Conservation (phyloP, 176 grass and related monocot genomes). For the Aegilops speltoides region DNA sequence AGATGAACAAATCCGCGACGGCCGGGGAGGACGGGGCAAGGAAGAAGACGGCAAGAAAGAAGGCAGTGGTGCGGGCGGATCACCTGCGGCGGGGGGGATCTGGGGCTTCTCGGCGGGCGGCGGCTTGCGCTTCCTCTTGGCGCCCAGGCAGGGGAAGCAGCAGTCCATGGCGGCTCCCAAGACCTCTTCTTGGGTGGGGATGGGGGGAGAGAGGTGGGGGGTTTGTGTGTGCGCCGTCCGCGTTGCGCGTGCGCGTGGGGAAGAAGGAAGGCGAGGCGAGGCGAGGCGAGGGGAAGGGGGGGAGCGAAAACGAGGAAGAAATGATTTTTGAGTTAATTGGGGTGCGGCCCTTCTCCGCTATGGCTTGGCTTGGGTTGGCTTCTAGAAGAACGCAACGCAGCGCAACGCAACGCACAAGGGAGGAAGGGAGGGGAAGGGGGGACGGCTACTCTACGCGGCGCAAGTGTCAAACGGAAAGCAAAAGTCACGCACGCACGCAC, state of each 20-base stretch:
- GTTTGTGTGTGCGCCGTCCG: not conserved
- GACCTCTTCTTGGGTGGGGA: not conserved
- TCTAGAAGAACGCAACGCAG: not conserved
- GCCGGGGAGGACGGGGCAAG: not conserved
- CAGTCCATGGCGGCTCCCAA: slow-evolving; percentile 30
- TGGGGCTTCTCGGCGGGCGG: slow-evolving; percentile 25
- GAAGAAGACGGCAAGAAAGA: too few relatives aligned
- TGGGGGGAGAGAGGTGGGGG: not conserved
- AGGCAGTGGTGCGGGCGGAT: not conserved
- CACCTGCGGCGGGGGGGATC: slow-evolving; percentile 58
- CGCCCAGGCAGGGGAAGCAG: slow-evolving; percentile 47
- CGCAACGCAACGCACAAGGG: not conserved
- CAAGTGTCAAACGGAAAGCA: not conserved
- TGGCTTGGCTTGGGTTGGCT: not conserved
- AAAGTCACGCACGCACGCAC: not conserved
- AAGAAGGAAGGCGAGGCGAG: not conserved
- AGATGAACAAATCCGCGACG: not conserved
- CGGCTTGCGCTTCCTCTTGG: slow-evolving; percentile 29
- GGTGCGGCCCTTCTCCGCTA: not conserved
- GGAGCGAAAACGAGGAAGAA: slow-evolving; percentile 11
- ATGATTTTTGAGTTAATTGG: not conserved
- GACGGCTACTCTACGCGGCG: not conserved
- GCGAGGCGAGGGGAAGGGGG: not conserved
- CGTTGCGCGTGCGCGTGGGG: slow-evolving; percentile 25
- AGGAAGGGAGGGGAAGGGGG: too few relatives aligned